Percentiles rank a stretch among this genome's conserved stretches.
Evolutionary conservation across 2,329 filamentous ascomycete species (phyloP).

Genomic region (Exophiala viscosa): DNA sequence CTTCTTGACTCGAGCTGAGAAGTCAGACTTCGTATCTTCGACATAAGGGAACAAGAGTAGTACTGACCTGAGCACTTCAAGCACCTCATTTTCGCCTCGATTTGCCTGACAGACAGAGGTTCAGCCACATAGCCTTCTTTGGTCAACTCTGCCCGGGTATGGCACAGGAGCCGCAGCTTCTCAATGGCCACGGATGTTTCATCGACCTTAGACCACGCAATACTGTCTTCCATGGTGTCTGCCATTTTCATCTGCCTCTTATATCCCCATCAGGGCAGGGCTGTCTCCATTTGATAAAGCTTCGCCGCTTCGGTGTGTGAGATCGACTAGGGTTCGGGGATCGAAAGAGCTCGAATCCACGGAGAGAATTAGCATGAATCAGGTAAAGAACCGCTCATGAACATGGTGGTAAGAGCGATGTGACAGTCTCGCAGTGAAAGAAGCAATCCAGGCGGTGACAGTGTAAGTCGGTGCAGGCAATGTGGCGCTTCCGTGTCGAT

Average conservation of each 20-base stretch:
- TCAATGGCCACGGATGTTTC: slow-evolving; percentile 10
- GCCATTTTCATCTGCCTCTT: not conserved
- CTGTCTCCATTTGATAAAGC: no score
- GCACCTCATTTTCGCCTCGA: slow-evolving; percentile 24
- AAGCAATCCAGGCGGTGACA: no score
- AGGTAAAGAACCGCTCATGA: no score
- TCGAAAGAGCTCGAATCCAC: no score
- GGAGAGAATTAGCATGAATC: no score
- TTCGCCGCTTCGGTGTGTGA: no score
- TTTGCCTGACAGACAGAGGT: slow-evolving; percentile 12
- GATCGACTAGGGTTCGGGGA: no score
- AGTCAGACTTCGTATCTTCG: not conserved
- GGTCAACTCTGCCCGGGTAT: slow-evolving; percentile 9
- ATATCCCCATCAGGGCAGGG: no score
- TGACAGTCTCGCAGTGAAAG: no score
- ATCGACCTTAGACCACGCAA: slow-evolving; percentile 17
- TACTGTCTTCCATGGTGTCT: not conserved
- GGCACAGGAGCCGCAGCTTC: slow-evolving; percentile 16
- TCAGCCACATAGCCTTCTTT: slow-evolving; percentile 19
- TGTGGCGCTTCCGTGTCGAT: no score
- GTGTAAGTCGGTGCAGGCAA: no score
- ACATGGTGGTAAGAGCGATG: no score
- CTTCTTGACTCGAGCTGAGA: not conserved
- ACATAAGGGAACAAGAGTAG: not conserved
- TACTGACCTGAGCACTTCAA: slow-evolving; percentile 11